phyloP scores from a whole-genome alignment of 306 rosid genomes.

The Oemleria cerasiformis region DNA sequence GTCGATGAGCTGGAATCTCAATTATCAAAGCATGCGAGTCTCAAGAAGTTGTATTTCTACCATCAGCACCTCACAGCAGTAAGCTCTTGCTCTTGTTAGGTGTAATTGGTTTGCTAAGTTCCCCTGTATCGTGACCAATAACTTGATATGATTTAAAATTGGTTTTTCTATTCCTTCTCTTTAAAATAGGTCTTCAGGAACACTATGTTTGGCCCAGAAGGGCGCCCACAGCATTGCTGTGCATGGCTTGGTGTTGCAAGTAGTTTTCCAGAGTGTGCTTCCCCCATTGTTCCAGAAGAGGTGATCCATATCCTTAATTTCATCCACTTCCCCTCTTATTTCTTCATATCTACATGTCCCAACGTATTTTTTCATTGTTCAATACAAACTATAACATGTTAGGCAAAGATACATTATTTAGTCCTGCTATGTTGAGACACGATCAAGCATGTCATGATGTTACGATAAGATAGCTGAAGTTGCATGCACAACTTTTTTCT shows the following conservation, averaged over 20 bases:
- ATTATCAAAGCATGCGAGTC: slow-evolving; percentile 91
- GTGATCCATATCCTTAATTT: slow-evolving; percentile 34
- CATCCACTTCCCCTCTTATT: slow-evolving; percentile 6
- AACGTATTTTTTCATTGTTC: not conserved
- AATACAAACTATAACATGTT: not conserved
- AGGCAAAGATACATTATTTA: not conserved
- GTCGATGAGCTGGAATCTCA: slow-evolving; percentile 91
- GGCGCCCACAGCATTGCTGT: slow-evolving; percentile 99
- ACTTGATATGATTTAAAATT: not conserved
- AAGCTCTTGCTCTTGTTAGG: slow-evolving; percentile 34
- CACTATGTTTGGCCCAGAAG: slow-evolving; percentile 99
- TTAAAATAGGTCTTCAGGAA: slow-evolving; percentile 79
- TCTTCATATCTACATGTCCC: not conserved
- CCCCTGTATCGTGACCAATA: slow-evolving; percentile 8
- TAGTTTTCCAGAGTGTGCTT: slow-evolving; percentile 97
- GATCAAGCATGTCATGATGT: not conserved
- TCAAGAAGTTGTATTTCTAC: slow-evolving; percentile 84
- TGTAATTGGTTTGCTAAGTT: slow-evolving; percentile 11
- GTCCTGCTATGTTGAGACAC: not conserved
- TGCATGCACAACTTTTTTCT: not conserved
- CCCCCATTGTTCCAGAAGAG: slow-evolving; percentile 93
- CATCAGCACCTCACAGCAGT: slow-evolving; percentile 96
- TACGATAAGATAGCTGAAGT: not conserved
- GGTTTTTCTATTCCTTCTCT: slow-evolving; percentile 29
- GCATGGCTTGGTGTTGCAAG: slow-evolving; percentile 99